A percentile compares a stretch with the other conserved stretches of the same genome.
These are phyloP conservation scores for Sequoiadendron giganteum DNA, from an alignment of 75 land plant species.

Conservation along the genomic window DNA sequence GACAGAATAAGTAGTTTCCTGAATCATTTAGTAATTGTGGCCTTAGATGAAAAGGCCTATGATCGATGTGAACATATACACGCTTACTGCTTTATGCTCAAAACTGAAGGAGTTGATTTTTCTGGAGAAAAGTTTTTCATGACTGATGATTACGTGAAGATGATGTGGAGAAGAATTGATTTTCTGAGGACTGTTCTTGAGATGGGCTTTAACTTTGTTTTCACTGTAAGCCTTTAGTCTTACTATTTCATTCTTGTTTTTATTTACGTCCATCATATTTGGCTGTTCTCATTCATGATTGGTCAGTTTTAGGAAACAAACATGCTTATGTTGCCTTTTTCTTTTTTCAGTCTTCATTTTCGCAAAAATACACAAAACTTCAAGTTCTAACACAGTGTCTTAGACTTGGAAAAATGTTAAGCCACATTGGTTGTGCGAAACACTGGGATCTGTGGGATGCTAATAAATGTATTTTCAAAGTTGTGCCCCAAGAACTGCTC, in stretches of 20 bases:
- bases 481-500: neutral
- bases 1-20: slow-evolving; percentile 42
- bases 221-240: slow-evolving; percentile 51
- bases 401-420: neutral
- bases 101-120: slow-evolving; percentile 76
- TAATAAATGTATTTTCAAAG: neutral
- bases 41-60: slow-evolving; percentile 64
- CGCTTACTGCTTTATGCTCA: slow-evolving; percentile 55
- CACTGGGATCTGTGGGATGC: neutral
- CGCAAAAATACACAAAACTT: neutral
- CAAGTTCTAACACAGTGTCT: neutral
- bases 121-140: slow-evolving; percentile 54
- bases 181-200: slow-evolving; percentile 64
- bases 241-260: neutral
- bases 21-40: slow-evolving; percentile 66
- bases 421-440: neutral
- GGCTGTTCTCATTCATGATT: neutral
- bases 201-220: slow-evolving; percentile 72
- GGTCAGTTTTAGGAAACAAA: neutral
- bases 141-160: slow-evolving; percentile 7
- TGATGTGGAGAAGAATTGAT: slow-evolving; percentile 74
- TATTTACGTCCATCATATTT: neutral
- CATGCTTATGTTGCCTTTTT: neutral
- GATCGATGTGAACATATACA: slow-evolving; percentile 55
- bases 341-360: neutral